Conservation (phyloP, 1,284 basidiomycete species). For the Melampsora americana region DNA sequence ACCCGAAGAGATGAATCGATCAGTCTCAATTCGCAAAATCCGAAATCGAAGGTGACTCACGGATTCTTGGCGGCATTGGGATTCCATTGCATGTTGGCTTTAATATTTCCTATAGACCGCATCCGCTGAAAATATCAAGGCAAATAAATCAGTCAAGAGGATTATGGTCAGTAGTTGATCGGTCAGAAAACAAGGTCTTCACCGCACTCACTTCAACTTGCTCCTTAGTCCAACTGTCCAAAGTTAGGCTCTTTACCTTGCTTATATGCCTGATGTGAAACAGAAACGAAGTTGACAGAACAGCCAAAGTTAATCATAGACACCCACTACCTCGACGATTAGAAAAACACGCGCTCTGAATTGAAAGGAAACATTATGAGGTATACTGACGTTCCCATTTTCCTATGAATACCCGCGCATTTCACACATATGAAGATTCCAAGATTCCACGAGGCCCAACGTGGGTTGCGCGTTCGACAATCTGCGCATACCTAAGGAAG, state of each 20-base stretch:
- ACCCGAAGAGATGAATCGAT: not conserved
- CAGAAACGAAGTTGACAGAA: not conserved
- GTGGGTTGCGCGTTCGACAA: constrained; percentile 50
- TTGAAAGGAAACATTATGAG: not conserved
- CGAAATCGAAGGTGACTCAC: constrained; percentile 25
- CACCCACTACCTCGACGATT: not conserved
- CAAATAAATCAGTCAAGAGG: not conserved
- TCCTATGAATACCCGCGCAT: constrained; percentile 54
- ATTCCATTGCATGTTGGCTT: constrained; percentile 51
- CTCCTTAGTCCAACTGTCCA: constrained; percentile 54
- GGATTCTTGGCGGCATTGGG: constrained; percentile 52
- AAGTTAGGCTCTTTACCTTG: constrained; percentile 54
- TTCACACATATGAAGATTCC: constrained; percentile 50
- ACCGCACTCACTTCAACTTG: constrained; percentile 51
- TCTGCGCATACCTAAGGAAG: constrained; percentile 50
- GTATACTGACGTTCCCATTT: constrained; percentile 51
- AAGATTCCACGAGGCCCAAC: constrained; percentile 52
- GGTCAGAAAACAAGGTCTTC: not conserved
- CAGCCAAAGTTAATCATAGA: no score
- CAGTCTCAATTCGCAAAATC: not conserved
- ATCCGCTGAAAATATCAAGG: constrained; percentile 48
- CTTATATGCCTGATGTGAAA: constrained; percentile 48
- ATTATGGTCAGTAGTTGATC: not conserved
- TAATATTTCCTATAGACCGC: constrained; percentile 52
- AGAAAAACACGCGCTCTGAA: not conserved